Base-by-base conservation (phyloP, 441 rosid genomes). In the Mallotus repandus region DNA sequence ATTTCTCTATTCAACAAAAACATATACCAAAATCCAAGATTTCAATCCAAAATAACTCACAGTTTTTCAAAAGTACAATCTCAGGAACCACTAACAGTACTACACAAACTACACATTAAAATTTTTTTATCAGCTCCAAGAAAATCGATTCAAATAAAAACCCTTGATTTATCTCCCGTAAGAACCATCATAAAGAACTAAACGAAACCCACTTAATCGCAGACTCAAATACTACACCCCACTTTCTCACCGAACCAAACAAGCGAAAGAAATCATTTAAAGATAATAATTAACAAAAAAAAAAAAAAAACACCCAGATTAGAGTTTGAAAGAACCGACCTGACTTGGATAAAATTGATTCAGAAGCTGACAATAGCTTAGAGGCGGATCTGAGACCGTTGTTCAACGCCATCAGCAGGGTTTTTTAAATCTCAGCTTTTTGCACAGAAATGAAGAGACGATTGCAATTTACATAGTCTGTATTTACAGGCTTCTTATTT, bases 361-460 rank as follows among this genome's bases (percentile, higher is more conserved):
- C 88, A 50, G 97, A 84, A 13, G 89, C 86, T 21, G 83, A 72
- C 0, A 90, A 49, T 21, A 94, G 81, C 91, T 72, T 92, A 5
- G 98, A 82, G 48, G 85, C 83, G 53, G 91, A 90, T 87, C 97
- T 82, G 65, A 94, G 64, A 4, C 91, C 90, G 48, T 76, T 86
- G 85, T 81, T 86, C 85, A 86, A 70, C 77, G 88, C 89, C 89
- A 81, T 89, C 10, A 45, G 25, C 60, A 1, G 52, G 25, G 8
- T 1, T 60, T 41, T 14, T 15, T 15, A 6, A 35, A 1, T 4
- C 3, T 5, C 1, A 35, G 41, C 41, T 35, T 35, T 35, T 35
- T 3, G 5, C 41, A 35, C 41, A 59, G 14, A 60, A 60, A 32
- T 60, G 52, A 63, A 63, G 67, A 63, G 29, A 16, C 45, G 2